These are phyloP conservation scores for Botrytis pseudocinerea DNA, from an alignment of 2,329 filamentous ascomycete genomes.

Conservation along the genomic window DNA sequence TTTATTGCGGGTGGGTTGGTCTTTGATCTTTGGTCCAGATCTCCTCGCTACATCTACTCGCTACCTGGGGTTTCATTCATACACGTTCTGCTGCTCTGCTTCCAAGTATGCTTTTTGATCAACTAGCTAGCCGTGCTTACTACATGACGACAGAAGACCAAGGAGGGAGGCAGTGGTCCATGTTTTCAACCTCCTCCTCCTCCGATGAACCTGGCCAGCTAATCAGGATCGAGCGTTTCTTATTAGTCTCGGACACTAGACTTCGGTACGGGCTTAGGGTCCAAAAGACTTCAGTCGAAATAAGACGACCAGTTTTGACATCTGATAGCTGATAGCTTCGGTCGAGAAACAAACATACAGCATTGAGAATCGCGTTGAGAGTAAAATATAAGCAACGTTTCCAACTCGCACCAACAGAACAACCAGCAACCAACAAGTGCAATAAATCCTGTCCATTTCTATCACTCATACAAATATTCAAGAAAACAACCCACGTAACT, in stretches of 20 bases:
- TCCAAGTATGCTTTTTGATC: not conserved
- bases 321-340: not conserved
- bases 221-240: not conserved
- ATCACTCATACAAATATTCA: not conserved
- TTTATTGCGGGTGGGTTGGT: no score
- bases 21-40: no score
- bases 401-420: not conserved
- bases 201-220: not conserved
- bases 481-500: not conserved
- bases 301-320: not conserved
- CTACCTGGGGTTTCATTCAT: no score
- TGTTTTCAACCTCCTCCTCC: not conserved
- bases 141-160: conserved; percentile 2
- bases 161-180: not conserved
- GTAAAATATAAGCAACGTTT: not conserved
- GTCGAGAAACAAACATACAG: not conserved
- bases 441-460: not conserved
- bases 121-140: not conserved
- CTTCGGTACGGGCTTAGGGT: not conserved
- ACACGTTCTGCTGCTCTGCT: no score
- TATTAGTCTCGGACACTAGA: not conserved
- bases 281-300: not conserved
- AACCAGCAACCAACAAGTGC: not conserved
- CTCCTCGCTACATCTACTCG: no score
- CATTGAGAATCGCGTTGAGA: not conserved